phyloP scores from a whole-genome alignment of 306 rosid genomes.

The Sechiopsis laciniata region DNA sequence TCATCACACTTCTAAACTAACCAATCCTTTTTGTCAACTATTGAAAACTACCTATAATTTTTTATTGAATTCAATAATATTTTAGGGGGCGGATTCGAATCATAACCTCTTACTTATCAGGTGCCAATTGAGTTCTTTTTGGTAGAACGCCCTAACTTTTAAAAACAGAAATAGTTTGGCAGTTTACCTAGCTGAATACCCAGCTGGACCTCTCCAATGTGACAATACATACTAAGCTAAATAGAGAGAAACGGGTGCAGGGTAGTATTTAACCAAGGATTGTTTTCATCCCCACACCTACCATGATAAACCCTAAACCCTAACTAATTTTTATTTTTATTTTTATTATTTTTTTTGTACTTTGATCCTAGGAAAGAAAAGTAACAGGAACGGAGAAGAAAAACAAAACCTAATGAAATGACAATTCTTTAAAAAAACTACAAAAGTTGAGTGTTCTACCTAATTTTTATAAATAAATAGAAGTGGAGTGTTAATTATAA shows the following conservation, averaged over 20 bases:
- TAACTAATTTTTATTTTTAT: too few relatives aligned
- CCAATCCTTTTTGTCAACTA: not conserved
- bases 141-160: not conserved
- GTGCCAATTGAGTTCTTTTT: too few relatives aligned
- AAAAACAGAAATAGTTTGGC: not conserved
- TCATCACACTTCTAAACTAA: not conserved
- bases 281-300: not conserved
- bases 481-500: not conserved
- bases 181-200: not conserved
- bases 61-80: too few relatives aligned
- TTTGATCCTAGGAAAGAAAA: too few relatives aligned
- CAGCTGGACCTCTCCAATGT: not conserved
- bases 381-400: too few relatives aligned
- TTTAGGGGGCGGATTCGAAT: too few relatives aligned
- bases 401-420: too few relatives aligned
- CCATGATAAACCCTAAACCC: not conserved
- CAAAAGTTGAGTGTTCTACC: not conserved
- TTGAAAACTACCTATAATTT: not conserved
- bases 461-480: not conserved
- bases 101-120: too few relatives aligned
- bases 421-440: too few relatives aligned
- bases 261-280: slow-evolving; percentile 7
- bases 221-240: not conserved
- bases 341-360: too few relatives aligned
- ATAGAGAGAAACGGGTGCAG: not conserved